Evolutionary conservation across 1,284 basidiomycete species (phyloP).

Genomic region (Coniophora puteana): DNA sequence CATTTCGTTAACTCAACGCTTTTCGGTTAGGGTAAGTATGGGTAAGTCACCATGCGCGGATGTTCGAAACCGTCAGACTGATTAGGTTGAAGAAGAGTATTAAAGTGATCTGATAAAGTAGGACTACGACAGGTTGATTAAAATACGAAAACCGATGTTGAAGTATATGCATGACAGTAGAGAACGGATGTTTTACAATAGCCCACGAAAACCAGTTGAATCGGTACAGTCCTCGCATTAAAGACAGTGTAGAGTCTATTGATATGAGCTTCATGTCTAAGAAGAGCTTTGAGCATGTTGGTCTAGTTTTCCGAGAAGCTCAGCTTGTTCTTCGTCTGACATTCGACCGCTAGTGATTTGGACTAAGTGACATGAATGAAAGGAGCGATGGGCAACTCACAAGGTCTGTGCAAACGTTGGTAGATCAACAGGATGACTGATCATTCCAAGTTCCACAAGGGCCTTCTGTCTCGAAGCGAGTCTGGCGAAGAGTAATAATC

Average conservation of each 20-base stretch:
- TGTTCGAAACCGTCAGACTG: too few species aligned
- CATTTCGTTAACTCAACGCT: too few species aligned
- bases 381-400: constrained; percentile 35
- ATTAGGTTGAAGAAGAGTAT: too few species aligned
- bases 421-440: constrained; percentile 46
- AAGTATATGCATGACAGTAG: too few species aligned
- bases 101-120: too few species aligned
- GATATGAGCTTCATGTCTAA: neutral
- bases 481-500: constrained; percentile 26
- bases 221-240: neutral
- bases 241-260: neutral
- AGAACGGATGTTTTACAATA: too few species aligned
- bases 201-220: too few species aligned
- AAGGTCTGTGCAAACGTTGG: constrained; percentile 58
- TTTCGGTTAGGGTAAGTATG: too few species aligned
- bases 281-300: constrained; percentile 17
- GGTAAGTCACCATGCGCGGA: too few species aligned
- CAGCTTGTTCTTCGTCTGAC: constrained; percentile 36
- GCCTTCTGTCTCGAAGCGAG: constrained; percentile 51
- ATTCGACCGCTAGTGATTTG: constrained; percentile 35
- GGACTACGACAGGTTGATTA: too few species aligned
- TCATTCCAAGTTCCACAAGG: constrained; percentile 55
- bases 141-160: too few species aligned
- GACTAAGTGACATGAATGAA: neutral
- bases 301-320: constrained; percentile 43